These are phyloP conservation scores for Heterobasidion irregulare DNA, from an alignment of 1,284 basidiomycete species.

Conservation along the genomic window DNA sequence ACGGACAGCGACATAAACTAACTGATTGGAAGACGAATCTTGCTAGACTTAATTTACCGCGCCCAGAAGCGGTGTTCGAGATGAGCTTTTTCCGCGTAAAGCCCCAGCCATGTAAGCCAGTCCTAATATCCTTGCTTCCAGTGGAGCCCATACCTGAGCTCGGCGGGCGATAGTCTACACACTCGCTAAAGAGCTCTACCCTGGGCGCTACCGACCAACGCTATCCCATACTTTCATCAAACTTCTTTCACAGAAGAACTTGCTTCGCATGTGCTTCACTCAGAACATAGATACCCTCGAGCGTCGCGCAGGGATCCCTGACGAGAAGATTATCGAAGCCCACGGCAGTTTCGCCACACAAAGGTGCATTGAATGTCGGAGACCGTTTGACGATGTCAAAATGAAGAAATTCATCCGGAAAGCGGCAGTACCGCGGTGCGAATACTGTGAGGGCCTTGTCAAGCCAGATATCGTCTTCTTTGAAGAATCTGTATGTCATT, in stretches of 20 bases:
- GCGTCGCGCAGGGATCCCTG: conserved; percentile 73
- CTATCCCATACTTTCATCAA: conserved; percentile 86
- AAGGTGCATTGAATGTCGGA: conserved; percentile 67
- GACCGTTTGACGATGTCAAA: conserved; percentile 54
- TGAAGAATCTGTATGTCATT: conserved; percentile 60
- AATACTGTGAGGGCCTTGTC: conserved; percentile 61
- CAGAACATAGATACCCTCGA: conserved; percentile 95
- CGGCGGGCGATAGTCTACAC: conserved; percentile 54
- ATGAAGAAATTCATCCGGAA: conserved; percentile 53
- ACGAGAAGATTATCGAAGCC: conserved; percentile 79
- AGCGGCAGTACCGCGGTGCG: conserved; percentile 60
- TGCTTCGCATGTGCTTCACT: conserved; percentile 75
- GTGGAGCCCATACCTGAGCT: not conserved
- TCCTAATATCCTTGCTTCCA: not conserved
- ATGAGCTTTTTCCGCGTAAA: conserved; percentile 67
- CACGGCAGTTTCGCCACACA: conserved; percentile 88
- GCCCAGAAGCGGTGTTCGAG: conserved; percentile 78
- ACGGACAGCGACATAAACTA: not conserved
- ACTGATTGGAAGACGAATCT: conserved; percentile 54
- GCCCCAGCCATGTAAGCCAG: conserved; percentile 59
- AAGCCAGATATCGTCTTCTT: conserved; percentile 97
- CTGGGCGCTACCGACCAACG: conserved; percentile 81
- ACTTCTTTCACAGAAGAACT: conserved; percentile 56
- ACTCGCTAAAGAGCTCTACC: conserved; percentile 87
- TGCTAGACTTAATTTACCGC: conserved; percentile 62